These are phyloP conservation scores for Wickerhamomyces hampshirensis DNA, from an alignment of 805 yeast species.

Conservation along the genomic window DNA sequence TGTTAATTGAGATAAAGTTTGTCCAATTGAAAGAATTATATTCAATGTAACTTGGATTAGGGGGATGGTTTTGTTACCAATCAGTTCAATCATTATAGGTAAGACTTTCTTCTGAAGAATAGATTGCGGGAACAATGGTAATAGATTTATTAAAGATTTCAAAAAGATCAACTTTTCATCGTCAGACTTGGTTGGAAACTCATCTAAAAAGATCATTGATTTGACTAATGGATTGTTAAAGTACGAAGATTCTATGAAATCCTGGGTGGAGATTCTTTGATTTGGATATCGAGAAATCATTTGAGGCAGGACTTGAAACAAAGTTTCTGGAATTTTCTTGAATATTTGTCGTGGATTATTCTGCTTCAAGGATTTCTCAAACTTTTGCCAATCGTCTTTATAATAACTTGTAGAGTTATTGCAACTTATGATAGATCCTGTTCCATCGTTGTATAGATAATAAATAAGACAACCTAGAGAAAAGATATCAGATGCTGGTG, in stretches of 20 bases:
- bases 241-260: conserved; percentile 64
- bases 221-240: conserved; percentile 82
- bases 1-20: conserved; percentile 65
- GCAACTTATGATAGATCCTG: conserved; percentile 44
- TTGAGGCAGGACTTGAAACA: conserved; percentile 41
- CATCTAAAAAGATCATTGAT: conserved; percentile 78
- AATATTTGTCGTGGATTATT: conserved; percentile 36
- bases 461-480: conserved; percentile 75
- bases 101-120: conserved; percentile 53
- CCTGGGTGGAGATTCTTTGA: conserved; percentile 56
- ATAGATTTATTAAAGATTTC: conserved; percentile 50
- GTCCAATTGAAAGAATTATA: conserved; percentile 59
- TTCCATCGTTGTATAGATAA: conserved; percentile 55
- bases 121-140: conserved; percentile 51
- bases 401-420: conserved; percentile 56
- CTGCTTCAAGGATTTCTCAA: conserved; percentile 41
- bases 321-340: conserved; percentile 55
- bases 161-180: conserved; percentile 68
- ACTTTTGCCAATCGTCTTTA: conserved; percentile 48
- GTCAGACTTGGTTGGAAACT: conserved; percentile 65
- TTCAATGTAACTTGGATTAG: conserved; percentile 44
- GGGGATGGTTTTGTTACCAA: conserved; percentile 36
- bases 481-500: conserved; percentile 74
- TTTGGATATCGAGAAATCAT: conserved; percentile 53
- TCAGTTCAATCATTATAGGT: conserved; percentile 55